These are phyloP conservation scores for Pseudonitzschia pungens DNA, from an alignment of 108 stramenopile species.

Conservation along the genomic window DNA sequence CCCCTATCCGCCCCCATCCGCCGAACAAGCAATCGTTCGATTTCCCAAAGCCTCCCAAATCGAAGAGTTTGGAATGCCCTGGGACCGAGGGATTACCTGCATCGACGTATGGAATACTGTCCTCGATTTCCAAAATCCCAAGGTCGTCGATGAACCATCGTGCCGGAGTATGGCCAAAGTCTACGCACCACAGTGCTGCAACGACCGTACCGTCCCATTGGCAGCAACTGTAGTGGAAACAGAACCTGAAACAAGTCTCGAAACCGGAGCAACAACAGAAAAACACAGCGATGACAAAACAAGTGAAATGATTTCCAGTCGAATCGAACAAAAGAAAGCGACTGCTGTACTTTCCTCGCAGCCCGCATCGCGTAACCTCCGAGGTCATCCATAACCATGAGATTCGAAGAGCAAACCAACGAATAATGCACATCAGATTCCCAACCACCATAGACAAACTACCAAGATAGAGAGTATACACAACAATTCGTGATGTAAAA, in stretches of 20 bases:
- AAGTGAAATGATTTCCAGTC: too few species aligned
- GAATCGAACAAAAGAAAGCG: too few species aligned
- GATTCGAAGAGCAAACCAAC: too few species aligned
- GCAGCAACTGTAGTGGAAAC: too few species aligned
- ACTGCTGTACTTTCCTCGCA: too few species aligned
- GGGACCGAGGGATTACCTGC: neutral
- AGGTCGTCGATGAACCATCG: neutral
- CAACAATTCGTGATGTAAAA: too few species aligned
- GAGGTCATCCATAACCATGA: too few species aligned
- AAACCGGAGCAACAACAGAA: neutral
- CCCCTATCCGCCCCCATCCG: neutral
- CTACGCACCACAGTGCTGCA: slow-evolving; percentile 15
- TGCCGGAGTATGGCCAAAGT: slow-evolving; percentile 1
- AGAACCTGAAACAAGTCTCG: neutral
- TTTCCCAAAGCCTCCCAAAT: neutral
- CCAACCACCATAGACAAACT: too few species aligned
- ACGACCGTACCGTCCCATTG: neutral
- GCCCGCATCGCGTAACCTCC: too few species aligned
- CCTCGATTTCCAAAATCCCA: slow-evolving; percentile 5
- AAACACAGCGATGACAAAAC: too few species aligned
- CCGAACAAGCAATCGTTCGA: neutral
- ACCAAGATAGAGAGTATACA: too few species aligned
- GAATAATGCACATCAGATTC: too few species aligned
- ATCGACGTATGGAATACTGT: slow-evolving; percentile 5
- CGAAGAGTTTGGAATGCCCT: slow-evolving; percentile 1